Conservation (phyloP, 2,329 filamentous ascomycete genomes). For the Drechslera avenae region DNA sequence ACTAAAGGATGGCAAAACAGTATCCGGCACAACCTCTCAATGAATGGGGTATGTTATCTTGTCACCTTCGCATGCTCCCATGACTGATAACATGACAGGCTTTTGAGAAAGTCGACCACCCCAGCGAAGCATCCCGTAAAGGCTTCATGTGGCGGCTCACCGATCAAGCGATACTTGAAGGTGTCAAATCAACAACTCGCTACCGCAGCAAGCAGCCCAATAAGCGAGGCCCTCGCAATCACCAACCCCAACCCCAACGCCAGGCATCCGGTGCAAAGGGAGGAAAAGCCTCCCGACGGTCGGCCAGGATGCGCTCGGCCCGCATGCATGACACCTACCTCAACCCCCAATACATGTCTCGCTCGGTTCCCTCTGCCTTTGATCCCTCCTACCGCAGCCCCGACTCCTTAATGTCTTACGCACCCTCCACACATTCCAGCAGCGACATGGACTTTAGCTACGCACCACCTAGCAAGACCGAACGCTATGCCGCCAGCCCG, state of each 20-base stretch:
- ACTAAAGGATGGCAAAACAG: conserved; percentile 87
- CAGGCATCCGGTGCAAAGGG: conserved; percentile 54
- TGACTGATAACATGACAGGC: conserved; percentile 49
- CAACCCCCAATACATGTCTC: conserved; percentile 27
- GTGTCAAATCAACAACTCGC: conserved; percentile 82
- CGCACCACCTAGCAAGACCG: not conserved
- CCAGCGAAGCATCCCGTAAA: conserved; percentile 64
- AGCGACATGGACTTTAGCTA: conserved; percentile 30
- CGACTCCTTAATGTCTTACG: conserved; percentile 15
- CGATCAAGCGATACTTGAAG: conserved; percentile 68
- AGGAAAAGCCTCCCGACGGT: conserved; percentile 49
- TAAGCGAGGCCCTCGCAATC: conserved; percentile 45
- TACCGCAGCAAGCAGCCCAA: conserved; percentile 55
- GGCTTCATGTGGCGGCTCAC: conserved; percentile 78
- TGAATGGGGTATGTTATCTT: conserved; percentile 76
- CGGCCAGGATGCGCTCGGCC: conserved; percentile 29
- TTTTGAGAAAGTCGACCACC: conserved; percentile 59
- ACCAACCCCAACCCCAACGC: conserved; percentile 45
- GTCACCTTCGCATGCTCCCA: not conserved
- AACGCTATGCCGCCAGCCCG: conserved; percentile 13
- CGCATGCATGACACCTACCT: conserved; percentile 26
- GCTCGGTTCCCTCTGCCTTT: conserved; percentile 23
- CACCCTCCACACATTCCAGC: conserved; percentile 26
- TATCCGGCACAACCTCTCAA: conserved; percentile 92
- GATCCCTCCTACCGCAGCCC: conserved; percentile 13